Evolutionary conservation across 305 asterid species (phyloP).

Genomic region (Fraxinus nigra): DNA sequence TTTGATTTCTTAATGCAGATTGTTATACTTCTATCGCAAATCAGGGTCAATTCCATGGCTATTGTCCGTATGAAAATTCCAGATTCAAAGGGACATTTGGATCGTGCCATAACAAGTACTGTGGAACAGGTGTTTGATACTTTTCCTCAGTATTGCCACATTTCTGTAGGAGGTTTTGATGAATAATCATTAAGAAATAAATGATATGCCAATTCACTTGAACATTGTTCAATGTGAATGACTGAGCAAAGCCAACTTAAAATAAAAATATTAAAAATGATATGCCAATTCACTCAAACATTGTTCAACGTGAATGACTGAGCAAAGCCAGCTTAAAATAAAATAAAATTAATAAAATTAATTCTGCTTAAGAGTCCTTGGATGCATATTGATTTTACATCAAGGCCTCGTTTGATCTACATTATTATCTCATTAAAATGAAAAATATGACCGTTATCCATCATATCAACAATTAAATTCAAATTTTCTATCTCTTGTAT

Average conservation of each 20-base stretch:
- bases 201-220: background rate
- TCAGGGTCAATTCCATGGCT: slow-evolving; percentile 91
- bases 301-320: background rate
- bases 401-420: too few relatives aligned
- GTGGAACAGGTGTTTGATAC: slow-evolving; percentile 65
- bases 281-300: background rate
- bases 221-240: background rate
- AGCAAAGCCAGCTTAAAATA: background rate
- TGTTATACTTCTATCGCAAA: slow-evolving; percentile 66
- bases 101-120: slow-evolving; percentile 51
- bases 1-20: slow-evolving; percentile 46
- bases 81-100: slow-evolving; percentile 41
- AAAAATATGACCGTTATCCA: too few relatives aligned
- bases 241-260: background rate
- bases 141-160: background rate
- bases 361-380: background rate
- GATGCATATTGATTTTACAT: background rate
- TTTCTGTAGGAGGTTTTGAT: background rate
- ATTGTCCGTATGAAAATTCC: slow-evolving; percentile 60
- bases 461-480: too few relatives aligned
- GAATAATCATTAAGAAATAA: background rate
- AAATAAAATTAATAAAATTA: background rate
- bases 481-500: too few relatives aligned
- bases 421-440: too few relatives aligned
- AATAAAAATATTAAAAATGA: background rate